Base-by-base conservation (phyloP, 352 stramenopile genomes). In the Phytophthora crassamura region DNA sequence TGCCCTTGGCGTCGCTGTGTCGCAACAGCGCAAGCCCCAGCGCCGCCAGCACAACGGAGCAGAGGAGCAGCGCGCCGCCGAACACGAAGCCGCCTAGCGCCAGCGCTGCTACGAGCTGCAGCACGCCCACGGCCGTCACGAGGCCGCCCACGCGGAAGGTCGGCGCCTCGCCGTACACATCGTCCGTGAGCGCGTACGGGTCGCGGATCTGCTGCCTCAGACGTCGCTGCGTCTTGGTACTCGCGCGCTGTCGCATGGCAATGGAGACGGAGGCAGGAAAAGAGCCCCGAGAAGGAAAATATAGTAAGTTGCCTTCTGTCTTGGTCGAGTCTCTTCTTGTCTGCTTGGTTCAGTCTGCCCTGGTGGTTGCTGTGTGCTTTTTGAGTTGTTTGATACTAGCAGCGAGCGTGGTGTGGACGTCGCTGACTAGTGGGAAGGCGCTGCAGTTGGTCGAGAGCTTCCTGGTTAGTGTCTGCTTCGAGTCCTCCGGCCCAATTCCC, bases 31-130 rank as follows among this genome's bases (percentile, higher is more conserved):
- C 36, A 9, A 79, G 12, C 0, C 64, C 67, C 32, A 82, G 4
- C 22, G 39, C 58, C 47, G 40, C 56, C 30, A 82, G 15, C 15
- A 78, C 28, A 28, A 76, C 32, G 9, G 53, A 46, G 38, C 73
- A 81, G 38, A 87, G 77, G 52, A 87, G 49, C 22, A 85, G 20
- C 36, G 67, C 71, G 33, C 64, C 49, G 35, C 78, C 74, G 43
- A 84, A 82, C 40, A 83, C 45, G 47, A 76, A 67, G 56, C 72
- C 72, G 43, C 63, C 45, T 7, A 81, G 42, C 36, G 59, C 57
- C 18, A 75, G 40, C 8, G 38, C 60, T 45, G 48, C 51, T 42
- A 70, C 56, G 11, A 75, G 46, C 69, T 84, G 65, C 59, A 81
- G 35, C 56, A 72, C 60, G 16, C 72, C 67, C 12, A 69, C 53